Conservation (phyloP, 768 basidiomycete species). For the Kwoniella sp. region DNA sequence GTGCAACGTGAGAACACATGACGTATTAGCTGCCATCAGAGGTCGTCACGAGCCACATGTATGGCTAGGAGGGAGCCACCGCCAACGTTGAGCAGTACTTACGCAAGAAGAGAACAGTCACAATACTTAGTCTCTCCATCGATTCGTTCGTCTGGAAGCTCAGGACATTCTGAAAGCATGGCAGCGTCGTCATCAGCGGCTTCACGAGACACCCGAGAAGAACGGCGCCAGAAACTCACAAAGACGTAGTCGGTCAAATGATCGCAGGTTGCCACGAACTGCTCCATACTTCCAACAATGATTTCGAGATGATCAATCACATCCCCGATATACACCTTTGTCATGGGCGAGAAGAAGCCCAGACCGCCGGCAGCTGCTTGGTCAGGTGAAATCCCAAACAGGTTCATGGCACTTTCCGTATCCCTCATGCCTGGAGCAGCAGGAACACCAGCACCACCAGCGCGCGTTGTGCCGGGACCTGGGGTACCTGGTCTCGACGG, state of each 20-base stretch:
- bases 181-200: not conserved
- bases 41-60: too few relatives aligned
- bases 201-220: too few relatives aligned
- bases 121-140: conserved; percentile 55
- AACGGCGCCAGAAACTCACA: conserved; percentile 42
- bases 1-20: not conserved
- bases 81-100: conserved; percentile 34
- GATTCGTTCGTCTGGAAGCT: conserved; percentile 53
- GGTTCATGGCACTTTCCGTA: conserved; percentile 4
- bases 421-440: conserved; percentile 2
- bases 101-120: conserved; percentile 55
- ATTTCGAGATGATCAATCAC: conserved; percentile 55
- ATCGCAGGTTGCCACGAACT: conserved; percentile 51
- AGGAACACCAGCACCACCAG: not conserved
- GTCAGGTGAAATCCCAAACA: conserved; percentile 8
- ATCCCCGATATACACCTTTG: conserved; percentile 54
- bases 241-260: conserved; percentile 55
- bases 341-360: conserved; percentile 46
- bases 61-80: too few relatives aligned
- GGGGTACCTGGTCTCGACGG: conserved; percentile 13
- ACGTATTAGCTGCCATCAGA: too few relatives aligned
- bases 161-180: conserved; percentile 41
- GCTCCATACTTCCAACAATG: conserved; percentile 47
- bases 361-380: not conserved
- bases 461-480: not conserved